Conservation (phyloP, 495 filamentous ascomycete genomes). For the Penicillium crystallinum region DNA sequence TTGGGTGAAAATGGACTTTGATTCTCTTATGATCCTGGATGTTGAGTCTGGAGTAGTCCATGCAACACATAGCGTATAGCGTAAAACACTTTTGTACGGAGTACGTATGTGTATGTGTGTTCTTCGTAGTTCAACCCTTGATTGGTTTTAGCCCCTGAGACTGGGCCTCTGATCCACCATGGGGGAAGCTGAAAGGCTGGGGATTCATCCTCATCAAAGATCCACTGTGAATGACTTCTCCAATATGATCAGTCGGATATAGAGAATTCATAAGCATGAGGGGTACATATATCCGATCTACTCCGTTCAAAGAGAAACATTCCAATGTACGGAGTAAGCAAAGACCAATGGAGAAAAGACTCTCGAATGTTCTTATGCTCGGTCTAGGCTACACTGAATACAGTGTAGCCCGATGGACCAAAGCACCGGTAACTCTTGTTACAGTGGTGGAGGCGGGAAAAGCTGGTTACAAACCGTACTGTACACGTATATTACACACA, state of each 20-base stretch:
- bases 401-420: not conserved
- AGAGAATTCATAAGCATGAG: too few species aligned
- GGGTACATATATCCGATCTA: not conserved
- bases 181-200: not conserved
- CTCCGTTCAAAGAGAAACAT: too few species aligned
- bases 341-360: not conserved
- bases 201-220: not conserved
- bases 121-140: not conserved
- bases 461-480: constrained; percentile 3
- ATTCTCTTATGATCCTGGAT: not conserved
- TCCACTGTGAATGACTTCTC: not conserved
- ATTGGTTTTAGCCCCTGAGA: constrained; percentile 1
- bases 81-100: too few species aligned
- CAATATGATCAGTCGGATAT: too few species aligned
- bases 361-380: not conserved
- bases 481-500: constrained; percentile 24
- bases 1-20: not conserved
- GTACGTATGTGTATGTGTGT: too few species aligned
- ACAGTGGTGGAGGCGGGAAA: constrained; percentile 5
- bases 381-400: not conserved
- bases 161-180: not conserved
- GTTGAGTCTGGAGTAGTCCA: too few species aligned
- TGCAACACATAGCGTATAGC: too few species aligned
- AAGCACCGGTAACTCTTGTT: constrained; percentile 5
- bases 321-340: not conserved